Evolutionary conservation across 2,329 filamentous ascomycete species (phyloP).

Genomic region (Colletotrichum navitas): DNA sequence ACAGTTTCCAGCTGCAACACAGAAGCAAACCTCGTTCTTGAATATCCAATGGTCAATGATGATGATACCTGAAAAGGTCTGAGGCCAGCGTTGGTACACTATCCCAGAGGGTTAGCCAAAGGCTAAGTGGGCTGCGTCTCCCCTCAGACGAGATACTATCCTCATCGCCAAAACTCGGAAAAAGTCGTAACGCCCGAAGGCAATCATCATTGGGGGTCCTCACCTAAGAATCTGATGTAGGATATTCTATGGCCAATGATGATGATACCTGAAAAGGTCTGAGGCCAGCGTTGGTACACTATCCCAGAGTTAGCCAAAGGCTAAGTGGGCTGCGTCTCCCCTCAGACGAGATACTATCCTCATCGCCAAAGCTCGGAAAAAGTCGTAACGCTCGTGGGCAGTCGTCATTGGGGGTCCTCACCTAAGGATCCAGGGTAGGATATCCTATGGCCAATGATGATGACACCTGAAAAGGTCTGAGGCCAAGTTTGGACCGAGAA

Average conservation of each 20-base stretch:
- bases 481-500: not conserved
- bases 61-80: not conserved
- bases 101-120: constrained; percentile 17
- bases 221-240: too few species aligned
- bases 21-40: not conserved
- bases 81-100: not conserved
- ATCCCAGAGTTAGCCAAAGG: constrained; percentile 17
- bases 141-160: constrained; percentile 11
- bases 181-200: not conserved
- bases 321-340: constrained; percentile 18
- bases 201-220: too few species aligned
- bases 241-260: too few species aligned
- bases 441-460: too few species aligned
- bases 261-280: not conserved
- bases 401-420: too few species aligned
- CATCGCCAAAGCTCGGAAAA: constrained; percentile 13
- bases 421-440: too few species aligned
- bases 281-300: not conserved
- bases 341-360: constrained; percentile 9
- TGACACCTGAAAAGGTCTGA: not conserved
- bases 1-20: not conserved
- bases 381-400: not conserved
- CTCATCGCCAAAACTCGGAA: constrained; percentile 9
- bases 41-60: not conserved
- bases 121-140: constrained; percentile 18